These are phyloP conservation scores for Talaromyces amestolkiae DNA, from an alignment of 2,329 filamentous ascomycete species.

Conservation along the genomic window DNA sequence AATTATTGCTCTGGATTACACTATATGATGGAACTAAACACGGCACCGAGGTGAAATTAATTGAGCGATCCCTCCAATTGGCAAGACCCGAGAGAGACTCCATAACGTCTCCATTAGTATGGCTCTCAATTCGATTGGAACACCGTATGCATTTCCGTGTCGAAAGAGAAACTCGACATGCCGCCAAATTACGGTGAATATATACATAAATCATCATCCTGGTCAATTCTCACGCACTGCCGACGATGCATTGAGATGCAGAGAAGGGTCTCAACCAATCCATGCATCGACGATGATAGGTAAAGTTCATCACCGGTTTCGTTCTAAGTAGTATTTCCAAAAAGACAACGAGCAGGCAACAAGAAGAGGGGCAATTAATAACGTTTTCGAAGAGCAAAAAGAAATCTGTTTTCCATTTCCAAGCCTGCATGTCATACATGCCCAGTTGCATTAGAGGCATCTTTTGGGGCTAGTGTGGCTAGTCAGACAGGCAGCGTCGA, in stretches of 20 bases:
- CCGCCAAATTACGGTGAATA: background rate
- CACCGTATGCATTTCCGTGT: background rate
- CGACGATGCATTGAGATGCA: background rate
- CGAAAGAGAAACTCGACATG: background rate
- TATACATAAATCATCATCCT: background rate
- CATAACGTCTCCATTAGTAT: background rate
- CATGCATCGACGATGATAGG: too few species aligned
- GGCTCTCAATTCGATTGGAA: background rate
- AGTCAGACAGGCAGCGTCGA: constrained; percentile 41
- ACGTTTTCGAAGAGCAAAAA: background rate
- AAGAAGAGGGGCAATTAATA: background rate
- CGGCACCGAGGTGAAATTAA: background rate
- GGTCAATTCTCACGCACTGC: background rate
- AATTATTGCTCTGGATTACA: background rate
- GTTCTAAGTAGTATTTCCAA: background rate
- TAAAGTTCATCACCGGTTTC: constrained; percentile 1
- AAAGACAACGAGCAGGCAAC: background rate
- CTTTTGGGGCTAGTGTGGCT: constrained; percentile 11
- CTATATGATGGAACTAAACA: background rate
- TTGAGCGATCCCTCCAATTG: background rate
- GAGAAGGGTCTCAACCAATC: background rate
- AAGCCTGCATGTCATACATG: constrained; percentile 16
- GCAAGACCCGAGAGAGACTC: background rate
- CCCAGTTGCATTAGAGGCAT: constrained; percentile 2
- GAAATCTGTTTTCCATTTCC: background rate